Percentiles rank a stretch among this genome's conserved stretches.
Conservation (phyloP, 805 yeast species). For the Lipomyces oligophaga region DNA sequence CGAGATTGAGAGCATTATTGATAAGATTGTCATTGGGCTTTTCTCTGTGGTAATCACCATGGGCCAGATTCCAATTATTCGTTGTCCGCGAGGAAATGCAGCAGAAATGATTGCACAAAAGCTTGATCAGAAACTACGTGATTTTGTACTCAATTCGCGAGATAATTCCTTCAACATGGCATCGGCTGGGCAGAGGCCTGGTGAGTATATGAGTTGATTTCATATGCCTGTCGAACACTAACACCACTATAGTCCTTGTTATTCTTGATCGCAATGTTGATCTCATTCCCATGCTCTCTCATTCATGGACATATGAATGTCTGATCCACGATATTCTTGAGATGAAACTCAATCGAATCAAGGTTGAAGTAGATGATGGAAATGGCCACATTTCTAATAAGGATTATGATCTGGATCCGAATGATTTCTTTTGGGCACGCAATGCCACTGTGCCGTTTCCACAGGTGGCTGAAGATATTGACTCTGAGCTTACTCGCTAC, state of each 20-base stretch:
- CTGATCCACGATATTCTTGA: slow-evolving; percentile 90
- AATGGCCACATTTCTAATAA: slow-evolving; percentile 41
- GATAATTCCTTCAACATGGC: slow-evolving; percentile 29
- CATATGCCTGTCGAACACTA: slow-evolving; percentile 3
- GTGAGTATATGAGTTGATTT: slow-evolving; percentile 4
- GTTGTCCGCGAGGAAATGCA: slow-evolving; percentile 90
- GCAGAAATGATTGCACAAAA: slow-evolving; percentile 91
- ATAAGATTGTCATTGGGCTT: slow-evolving; percentile 70
- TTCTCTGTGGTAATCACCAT: slow-evolving; percentile 56
- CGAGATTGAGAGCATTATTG: slow-evolving; percentile 63
- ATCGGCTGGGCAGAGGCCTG: slow-evolving; percentile 10
- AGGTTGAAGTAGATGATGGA: slow-evolving; percentile 45
- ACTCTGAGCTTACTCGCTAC: slow-evolving; percentile 71
- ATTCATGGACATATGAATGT: slow-evolving; percentile 97
- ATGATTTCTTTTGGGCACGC: slow-evolving; percentile 85
- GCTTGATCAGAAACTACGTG: slow-evolving; percentile 77
- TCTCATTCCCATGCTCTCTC: slow-evolving; percentile 88
- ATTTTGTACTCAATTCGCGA: slow-evolving; percentile 71
- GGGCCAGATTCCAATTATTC: slow-evolving; percentile 72
- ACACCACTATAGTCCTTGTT: slow-evolving; percentile 54
- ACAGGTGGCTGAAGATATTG: slow-evolving; percentile 97
- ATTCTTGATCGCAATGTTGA: slow-evolving; percentile 86
- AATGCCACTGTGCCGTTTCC: slow-evolving; percentile 92
- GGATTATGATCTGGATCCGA: slow-evolving; percentile 83
- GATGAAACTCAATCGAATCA: slow-evolving; percentile 76